phyloP scores from a whole-genome alignment of 2,329 filamentous ascomycete species.

The Chaetomiaceae sp. region DNA sequence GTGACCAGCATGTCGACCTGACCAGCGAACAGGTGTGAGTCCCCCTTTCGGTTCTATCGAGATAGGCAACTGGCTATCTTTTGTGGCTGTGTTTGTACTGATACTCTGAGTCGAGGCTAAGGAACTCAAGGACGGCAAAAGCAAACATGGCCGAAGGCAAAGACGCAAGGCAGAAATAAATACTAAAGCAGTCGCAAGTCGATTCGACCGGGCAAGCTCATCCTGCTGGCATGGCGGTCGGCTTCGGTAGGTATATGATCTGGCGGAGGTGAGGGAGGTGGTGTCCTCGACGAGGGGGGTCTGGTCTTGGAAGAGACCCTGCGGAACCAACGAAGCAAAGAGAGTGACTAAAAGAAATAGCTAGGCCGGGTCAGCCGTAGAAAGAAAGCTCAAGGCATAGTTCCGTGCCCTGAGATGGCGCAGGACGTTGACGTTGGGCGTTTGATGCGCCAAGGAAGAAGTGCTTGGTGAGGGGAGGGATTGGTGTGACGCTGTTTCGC shows the following conservation, averaged over 20 bases:
- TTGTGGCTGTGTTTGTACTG: neutral
- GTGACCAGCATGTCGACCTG: conserved; percentile 11
- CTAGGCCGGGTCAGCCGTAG: neutral
- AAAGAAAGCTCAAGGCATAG: neutral
- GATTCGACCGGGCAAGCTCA: neutral
- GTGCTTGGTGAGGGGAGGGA: too few species aligned
- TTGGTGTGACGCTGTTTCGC: too few species aligned
- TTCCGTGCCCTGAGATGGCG: neutral
- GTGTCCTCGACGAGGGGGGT: neutral
- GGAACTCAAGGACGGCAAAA: neutral
- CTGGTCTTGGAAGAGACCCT: neutral
- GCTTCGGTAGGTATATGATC: too few species aligned
- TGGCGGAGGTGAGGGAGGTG: too few species aligned
- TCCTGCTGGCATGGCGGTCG: neutral
- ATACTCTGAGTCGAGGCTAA: neutral
- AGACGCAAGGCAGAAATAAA: neutral
- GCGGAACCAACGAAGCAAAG: neutral
- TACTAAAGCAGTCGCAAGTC: neutral
- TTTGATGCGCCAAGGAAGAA: neutral
- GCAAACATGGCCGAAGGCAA: neutral
- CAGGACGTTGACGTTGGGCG: too few species aligned
- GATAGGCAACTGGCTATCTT: neutral
- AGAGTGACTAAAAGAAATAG: neutral
- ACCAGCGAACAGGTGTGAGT: neutral
- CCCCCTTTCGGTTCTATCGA: neutral